Evolutionary conservation across 2,329 filamentous ascomycete species (phyloP), one percentile per base, ranked within the genome.

Genomic region (Didymella pinodella): DNA sequence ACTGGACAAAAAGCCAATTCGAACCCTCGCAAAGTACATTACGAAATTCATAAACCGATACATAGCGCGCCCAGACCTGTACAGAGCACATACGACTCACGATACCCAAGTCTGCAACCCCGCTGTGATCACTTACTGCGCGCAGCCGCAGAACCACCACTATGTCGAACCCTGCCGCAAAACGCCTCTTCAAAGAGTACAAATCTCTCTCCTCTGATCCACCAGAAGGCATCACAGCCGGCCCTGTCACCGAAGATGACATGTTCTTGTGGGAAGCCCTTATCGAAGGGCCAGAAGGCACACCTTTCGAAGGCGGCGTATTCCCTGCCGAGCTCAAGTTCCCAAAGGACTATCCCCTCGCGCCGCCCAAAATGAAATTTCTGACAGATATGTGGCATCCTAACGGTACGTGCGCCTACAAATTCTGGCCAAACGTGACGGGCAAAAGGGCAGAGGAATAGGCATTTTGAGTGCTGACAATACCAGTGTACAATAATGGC

Each of bases 151-250:
- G 31, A 32, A 16, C 3, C 31, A 32, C 11, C 52, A 69, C 28
- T 10, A 84, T 84, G 82, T 76, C 82, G 3, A 79, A 80, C 46
- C 84, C 87, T 29, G 86, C 86, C 44, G 84, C 86, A 40, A 88
- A 88, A 69, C 93, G 95, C 41, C 90, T 99, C 68, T 93, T 98
- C 77, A 91, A 94, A 81, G 95, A 99, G 83, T 99, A 99, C 84
- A 92, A 92, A 75, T 88, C 91, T 64, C 89, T 99, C 63, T 95
- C 93, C 64, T 94, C 92, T 74, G 95, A 96, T 79, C 92, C 94
- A 0, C 94, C 94, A n/a, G 94, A 98, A 62, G 95, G 95, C 77
- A 98, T 99, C 80, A 96, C 92, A 59, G 95, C 95, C 16, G 95
- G 95, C 20, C 95, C 95, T 32, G 84, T 97, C 61, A 90, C 86